Percentiles rank a stretch among this genome's conserved stretches.
Conservation (phyloP, 2,329 filamentous ascomycete species). For the Xylariaceae sp. region DNA sequence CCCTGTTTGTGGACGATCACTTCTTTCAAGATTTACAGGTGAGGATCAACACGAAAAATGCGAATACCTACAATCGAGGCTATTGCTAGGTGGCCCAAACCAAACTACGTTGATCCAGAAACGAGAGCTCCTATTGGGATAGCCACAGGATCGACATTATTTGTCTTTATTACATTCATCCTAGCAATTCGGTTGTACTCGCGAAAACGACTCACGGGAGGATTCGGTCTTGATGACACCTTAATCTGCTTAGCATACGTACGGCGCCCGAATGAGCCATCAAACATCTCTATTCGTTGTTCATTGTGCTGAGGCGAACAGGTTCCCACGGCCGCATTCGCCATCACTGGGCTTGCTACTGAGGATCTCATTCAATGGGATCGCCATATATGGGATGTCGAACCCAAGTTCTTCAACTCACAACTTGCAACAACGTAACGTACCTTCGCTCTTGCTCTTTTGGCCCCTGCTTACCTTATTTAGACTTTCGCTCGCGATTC, state of each 20-base stretch:
- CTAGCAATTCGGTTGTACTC: conserved; percentile 45
- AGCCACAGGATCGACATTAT: conserved; percentile 37
- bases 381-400: conserved; percentile 45
- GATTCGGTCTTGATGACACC: conserved; percentile 46
- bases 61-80: conserved; percentile 33
- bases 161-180: conserved; percentile 39
- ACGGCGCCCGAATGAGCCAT: conserved; percentile 10
- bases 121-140: conserved; percentile 39
- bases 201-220: conserved; percentile 42
- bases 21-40: background rate
- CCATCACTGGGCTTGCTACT: conserved; percentile 38
- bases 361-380: conserved; percentile 40
- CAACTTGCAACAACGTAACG: conserved; percentile 40
- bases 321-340: conserved; percentile 42
- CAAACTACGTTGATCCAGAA: conserved; percentile 42
- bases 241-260: conserved; percentile 47
- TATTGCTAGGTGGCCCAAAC: conserved; percentile 40
- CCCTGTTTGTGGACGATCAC: background rate
- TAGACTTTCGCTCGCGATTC: conserved; percentile 43
- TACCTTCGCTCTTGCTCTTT: conserved; percentile 22
- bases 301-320: conserved; percentile 5
- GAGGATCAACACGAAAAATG: conserved; percentile 30
- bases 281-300: background rate
- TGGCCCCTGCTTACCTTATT: background rate
- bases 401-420: conserved; percentile 26